Evolutionary conservation across 768 basidiomycete species (phyloP).

Genomic region (Suillus brevipes): DNA sequence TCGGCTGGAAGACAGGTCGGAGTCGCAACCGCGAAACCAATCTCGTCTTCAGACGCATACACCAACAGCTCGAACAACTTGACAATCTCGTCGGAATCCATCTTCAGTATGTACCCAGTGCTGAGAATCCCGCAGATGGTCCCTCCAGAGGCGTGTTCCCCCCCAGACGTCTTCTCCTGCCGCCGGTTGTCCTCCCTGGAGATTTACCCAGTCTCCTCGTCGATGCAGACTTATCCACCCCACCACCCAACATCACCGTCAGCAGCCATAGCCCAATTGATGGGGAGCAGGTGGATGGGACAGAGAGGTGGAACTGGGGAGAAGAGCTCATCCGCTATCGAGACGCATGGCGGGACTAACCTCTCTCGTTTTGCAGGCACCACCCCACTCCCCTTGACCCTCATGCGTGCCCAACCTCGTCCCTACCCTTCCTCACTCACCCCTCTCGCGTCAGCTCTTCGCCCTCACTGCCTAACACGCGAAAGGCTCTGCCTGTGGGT

Average conservation of each 20-base stretch:
- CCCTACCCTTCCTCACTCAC: constrained; percentile 17
- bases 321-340: too few relatives aligned
- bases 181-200: constrained; percentile 24
- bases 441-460: constrained; percentile 16
- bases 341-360: too few relatives aligned
- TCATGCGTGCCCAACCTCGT: neutral
- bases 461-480: constrained; percentile 29
- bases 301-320: too few relatives aligned
- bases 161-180: constrained; percentile 9
- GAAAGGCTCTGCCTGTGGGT: constrained; percentile 30
- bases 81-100: neutral
- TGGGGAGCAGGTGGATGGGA: too few relatives aligned
- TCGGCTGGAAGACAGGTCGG: too few relatives aligned
- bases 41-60: constrained; percentile 9
- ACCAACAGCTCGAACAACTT: neutral
- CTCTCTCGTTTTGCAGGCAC: too few relatives aligned
- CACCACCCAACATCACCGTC: neutral
- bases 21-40: too few relatives aligned
- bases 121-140: constrained; percentile 6
- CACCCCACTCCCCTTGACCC: too few relatives aligned
- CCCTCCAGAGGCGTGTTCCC: constrained; percentile 12
- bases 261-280: too few relatives aligned
- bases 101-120: neutral
- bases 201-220: constrained; percentile 13
- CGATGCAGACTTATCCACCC: constrained; percentile 7